Percentiles rank a stretch among this genome's conserved stretches.
phyloP scores from a whole-genome alignment of 139 green algal species.

The Closterium sp. region DNA sequence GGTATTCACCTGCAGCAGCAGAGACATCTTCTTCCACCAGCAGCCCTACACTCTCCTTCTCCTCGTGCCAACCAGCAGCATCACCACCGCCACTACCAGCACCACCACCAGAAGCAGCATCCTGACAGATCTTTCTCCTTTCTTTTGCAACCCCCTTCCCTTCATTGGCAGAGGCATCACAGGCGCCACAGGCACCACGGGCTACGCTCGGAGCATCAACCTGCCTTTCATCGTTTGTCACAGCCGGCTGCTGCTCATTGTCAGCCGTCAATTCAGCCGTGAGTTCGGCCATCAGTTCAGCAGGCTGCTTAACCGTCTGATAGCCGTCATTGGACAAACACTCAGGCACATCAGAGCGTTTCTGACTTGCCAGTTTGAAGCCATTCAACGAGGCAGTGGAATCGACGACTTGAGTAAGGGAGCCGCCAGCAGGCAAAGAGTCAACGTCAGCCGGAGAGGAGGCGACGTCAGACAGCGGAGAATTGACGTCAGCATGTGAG shows the following conservation, averaged over 20 bases:
- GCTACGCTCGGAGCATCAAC: neutral
- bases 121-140: no score
- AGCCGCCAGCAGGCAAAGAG: neutral
- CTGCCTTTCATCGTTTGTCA: neutral
- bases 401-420: neutral
- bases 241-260: neutral
- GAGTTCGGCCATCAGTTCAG: neutral
- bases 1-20: no score
- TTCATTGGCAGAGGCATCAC: neutral
- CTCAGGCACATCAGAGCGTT: neutral
- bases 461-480: no score
- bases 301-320: neutral
- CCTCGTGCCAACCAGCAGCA: no score
- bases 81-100: no score
- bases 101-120: no score
- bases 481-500: no score
- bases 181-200: neutral
- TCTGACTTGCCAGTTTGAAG: neutral
- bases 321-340: neutral
- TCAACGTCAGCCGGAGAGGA: no score
- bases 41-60: no score
- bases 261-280: neutral
- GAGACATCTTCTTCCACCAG: no score
- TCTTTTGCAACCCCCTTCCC: no score
- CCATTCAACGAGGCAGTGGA: neutral